Base-by-base conservation (phyloP, 2,329 filamentous ascomycete genomes). In the Fusarium robinianum region DNA sequence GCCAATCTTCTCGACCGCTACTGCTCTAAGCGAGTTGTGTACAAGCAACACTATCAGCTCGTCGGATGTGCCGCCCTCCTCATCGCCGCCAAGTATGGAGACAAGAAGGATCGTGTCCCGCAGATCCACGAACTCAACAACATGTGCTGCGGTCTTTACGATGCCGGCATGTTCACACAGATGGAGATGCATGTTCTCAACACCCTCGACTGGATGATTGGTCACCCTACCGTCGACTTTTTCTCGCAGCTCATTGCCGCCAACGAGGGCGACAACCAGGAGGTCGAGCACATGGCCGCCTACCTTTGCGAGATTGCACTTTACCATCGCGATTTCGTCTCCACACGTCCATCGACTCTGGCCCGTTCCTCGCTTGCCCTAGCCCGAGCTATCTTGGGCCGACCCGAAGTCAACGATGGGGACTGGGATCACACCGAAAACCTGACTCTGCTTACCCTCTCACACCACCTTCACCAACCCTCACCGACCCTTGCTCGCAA, bases 101-200 rank as follows among this genome's bases (percentile, higher is more conserved):
- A 99, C 73, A 92, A 94, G 77, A 99, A 99, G 76, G 94, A 99
- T 66, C 84, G 91, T 37, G 94, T 99, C n/a, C 94, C 94, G 5
- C 94, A 95, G 55, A 95, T 99, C 67, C 85, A 90, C 67, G 94
- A 99, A 69, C 78, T 99, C 55, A 96, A 96, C 79, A 95, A 92
- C 58, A 97, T 99, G 94, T 99, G 94, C 80, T 97, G 94, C 73
- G 91, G 88, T 24, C 80, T 97, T 25, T 99, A 99, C 72, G 94
- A 99, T 63, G 90, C 96, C 35, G 92, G 96, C 73, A 99, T 99
- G 94, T 99, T 99, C 74, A 92, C 91, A 8, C 94, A 99, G 72
- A 99, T 99, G 94, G 94, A 99, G 75, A 97, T 95, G 91, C 94
- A 99, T 69, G 92, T 99, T 24, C 80, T 99, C 60, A 95, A 96